Evolutionary conservation across 2,329 filamentous ascomycete genomes (phyloP).

Genomic region (Neofusicoccum ribis): DNA sequence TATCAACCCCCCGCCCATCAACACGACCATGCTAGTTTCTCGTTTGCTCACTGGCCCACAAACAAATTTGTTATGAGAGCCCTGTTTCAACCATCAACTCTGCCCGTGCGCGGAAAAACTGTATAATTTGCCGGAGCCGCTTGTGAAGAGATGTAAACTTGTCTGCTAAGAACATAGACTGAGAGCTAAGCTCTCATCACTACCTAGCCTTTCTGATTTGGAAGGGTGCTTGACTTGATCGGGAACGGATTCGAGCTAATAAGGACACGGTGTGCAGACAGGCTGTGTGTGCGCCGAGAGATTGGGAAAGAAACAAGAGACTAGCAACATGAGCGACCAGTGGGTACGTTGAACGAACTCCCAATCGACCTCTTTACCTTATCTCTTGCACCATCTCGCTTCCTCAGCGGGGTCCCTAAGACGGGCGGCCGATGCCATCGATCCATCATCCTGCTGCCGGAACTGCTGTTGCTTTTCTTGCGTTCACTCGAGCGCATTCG

Average conservation of each 20-base stretch:
- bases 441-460: constrained; percentile 7
- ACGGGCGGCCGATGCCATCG: neutral
- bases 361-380: no score
- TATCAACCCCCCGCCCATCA: neutral
- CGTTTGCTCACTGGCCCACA: neutral
- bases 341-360: no score
- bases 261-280: neutral
- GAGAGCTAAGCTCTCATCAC: neutral
- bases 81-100: neutral
- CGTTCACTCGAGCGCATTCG: neutral
- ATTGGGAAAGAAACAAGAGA: neutral
- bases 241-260: neutral
- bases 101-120: neutral
- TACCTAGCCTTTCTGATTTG: neutral
- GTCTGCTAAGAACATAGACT: neutral
- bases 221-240: neutral
- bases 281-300: neutral
- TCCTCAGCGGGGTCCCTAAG: neutral
- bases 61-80: no score
- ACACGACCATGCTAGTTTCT: neutral
- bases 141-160: neutral
- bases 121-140: neutral
- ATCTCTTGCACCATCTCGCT: neutral
- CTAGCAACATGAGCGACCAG: no score
- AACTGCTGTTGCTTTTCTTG: neutral